Evolutionary conservation across 805 yeast genomes (phyloP), one percentile per base, ranked within the genome.

Genomic region (Scheffersomyces amazonensis): DNA sequence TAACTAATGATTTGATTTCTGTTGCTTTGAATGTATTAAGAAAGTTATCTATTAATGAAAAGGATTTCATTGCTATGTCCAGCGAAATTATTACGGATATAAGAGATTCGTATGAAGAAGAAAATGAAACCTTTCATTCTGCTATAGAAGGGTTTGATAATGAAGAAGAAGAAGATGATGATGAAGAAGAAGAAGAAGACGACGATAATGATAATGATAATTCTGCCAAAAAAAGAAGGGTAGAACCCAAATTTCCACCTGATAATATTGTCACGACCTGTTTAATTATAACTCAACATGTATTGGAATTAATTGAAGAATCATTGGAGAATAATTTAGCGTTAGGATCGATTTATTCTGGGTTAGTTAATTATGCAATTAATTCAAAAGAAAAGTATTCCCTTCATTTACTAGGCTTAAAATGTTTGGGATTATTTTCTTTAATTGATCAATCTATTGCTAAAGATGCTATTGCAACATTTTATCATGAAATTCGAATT

Each of bases 81-180:
- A 77, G 84, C n/a, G 97, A 91, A 67, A 78, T 88, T 13, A 80
- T 89, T 27, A 80, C 87, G 30, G 97, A 90, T 66, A 71, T 90
- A 35, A 76, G 87, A 55, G 96, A 89, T 57, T 72, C 80, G 7
- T 75, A 71, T 21, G 50, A 56, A 36, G 72, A 66, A 27, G 80
- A 73, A 34, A 71, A 62, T 17, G 78, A 71, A 38, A 77, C 80
- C 43, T 64, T 75, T 42, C 72, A 64, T 37, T 68, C 78, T 10
- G 77, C 77, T 1, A 62, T 64, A 18, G 68, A 71, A 4, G 64
- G 61, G 16, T 53, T 69, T 32, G 47, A 43, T 12, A 49, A 46
- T 10, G 56, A 49, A 6, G 47, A 43, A 19, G 54, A 47, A 5
- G 41, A 39, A 10, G 58, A 50, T 10, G 55, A 43, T 3, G 48